Conservation (phyloP, 2,329 filamentous ascomycete genomes). For the Pseudogymnoascus sp. region DNA sequence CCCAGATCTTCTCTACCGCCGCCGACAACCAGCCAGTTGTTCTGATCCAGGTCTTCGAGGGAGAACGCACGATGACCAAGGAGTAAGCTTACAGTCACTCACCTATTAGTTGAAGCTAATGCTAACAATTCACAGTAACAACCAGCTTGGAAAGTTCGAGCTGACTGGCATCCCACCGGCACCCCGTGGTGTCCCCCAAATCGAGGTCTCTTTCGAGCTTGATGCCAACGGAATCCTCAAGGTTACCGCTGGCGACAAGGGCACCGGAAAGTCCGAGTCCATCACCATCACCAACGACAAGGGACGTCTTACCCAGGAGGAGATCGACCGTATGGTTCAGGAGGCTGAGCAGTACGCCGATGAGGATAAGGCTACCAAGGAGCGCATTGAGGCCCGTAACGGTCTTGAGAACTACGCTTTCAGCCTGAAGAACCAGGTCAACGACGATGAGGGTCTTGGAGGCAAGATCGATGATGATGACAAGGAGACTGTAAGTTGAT, state of each 20-base stretch:
- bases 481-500: conserved; percentile 75
- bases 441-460: conserved; percentile 91
- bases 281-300: conserved; percentile 99
- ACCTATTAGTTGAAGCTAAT: no score
- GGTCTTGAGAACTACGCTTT: conserved; percentile 98
- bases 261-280: conserved; percentile 91
- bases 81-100: no score
- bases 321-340: conserved; percentile 98
- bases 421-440: conserved; percentile 98
- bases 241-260: conserved; percentile 94
- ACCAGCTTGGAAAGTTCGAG: conserved; percentile 96
- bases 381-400: conserved; percentile 95
- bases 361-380: conserved; percentile 96
- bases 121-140: conserved; percentile 48
- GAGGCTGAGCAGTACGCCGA: conserved; percentile 99
- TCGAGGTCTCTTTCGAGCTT: conserved; percentile 95
- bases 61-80: conserved; percentile 89
- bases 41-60: conserved; percentile 91
- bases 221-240: conserved; percentile 98
- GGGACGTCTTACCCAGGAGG: conserved; percentile 89
- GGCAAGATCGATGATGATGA: conserved; percentile 98
- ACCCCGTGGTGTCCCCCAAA: conserved; percentile 93
- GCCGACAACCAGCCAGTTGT: conserved; percentile 96
- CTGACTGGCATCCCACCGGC: conserved; percentile 92
- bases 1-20: conserved; percentile 94